Conservation (phyloP, 2,329 filamentous ascomycete species). For the Sporothrix brasiliensis region DNA sequence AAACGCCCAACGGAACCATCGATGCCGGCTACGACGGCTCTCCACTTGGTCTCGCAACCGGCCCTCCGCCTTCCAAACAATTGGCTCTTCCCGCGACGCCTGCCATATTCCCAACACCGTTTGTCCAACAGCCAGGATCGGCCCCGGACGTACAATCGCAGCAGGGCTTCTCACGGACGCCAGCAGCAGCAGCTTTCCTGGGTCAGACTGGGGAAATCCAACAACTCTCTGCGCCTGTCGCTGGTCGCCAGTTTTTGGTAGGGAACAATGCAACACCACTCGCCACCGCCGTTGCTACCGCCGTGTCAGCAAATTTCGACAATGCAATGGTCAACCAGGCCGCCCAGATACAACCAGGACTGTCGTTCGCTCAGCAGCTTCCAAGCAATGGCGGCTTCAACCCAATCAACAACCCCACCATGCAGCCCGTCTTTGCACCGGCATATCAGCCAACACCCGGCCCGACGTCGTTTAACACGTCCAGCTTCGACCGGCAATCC, state of each 20-base stretch:
- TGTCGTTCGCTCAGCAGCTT: slow-evolving; percentile 10
- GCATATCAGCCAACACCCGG: slow-evolving; percentile 45
- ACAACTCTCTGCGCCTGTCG: not conserved
- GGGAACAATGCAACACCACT: not conserved
- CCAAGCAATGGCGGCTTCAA: slow-evolving; percentile 28
- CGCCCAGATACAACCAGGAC: slow-evolving; percentile 21
- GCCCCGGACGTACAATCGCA: slow-evolving; percentile 5
- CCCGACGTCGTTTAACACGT: slow-evolving; percentile 48
- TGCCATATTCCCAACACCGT: slow-evolving; percentile 43
- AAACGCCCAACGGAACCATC: slow-evolving; percentile 92
- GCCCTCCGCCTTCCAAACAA: slow-evolving; percentile 79
- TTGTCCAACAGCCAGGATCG: slow-evolving; percentile 34
- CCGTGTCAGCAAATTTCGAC: not conserved
- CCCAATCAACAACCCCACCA: slow-evolving; percentile 35
- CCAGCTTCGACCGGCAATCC: slow-evolving; percentile 44
- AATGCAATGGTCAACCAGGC: slow-evolving; percentile 22
- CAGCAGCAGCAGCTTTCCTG: not conserved
- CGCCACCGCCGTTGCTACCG: slow-evolving; percentile 33
- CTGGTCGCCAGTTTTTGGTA: not conserved
- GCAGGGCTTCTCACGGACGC: not conserved
- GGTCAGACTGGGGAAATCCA: not conserved
- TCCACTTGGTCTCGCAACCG: slow-evolving; percentile 69
- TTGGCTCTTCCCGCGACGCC: slow-evolving; percentile 68
- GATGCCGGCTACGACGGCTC: slow-evolving; percentile 90
- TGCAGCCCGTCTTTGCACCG: slow-evolving; percentile 41